Evolutionary conservation across 345 rosid genomes (phyloP).

Genomic region (Acer negundo): DNA sequence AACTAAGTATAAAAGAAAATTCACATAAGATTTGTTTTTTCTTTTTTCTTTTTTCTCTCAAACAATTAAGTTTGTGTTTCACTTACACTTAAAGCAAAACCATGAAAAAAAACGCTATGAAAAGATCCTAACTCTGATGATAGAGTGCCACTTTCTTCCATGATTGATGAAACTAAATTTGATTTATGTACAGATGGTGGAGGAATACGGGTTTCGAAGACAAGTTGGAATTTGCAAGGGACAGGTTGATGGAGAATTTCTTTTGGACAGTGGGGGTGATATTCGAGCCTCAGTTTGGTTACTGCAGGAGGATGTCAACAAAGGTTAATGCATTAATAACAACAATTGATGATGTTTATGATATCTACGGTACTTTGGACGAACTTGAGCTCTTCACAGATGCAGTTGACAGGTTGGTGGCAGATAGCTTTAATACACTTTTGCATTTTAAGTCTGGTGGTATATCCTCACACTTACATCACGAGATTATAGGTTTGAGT

Average conservation of each 20-base stretch:
- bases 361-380: background rate
- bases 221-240: slow-evolving; percentile 40
- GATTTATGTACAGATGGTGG: slow-evolving; percentile 42
- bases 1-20: no score
- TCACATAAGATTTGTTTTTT: no score
- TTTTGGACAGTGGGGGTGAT: slow-evolving; percentile 34
- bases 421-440: background rate
- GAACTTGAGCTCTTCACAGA: background rate
- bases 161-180: no score
- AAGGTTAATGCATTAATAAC: slow-evolving; percentile 27
- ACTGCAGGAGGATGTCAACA: slow-evolving; percentile 31
- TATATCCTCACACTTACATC: no score
- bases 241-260: slow-evolving; percentile 38
- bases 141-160: no score
- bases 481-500: no score
- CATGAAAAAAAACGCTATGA: no score
- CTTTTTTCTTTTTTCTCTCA: no score
- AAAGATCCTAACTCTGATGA: no score
- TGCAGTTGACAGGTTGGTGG: slow-evolving; percentile 4
- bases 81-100: no score
- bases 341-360: slow-evolving; percentile 18
- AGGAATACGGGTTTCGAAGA: slow-evolving; percentile 26
- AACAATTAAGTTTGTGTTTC: no score
- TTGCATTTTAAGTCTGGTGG: no score
- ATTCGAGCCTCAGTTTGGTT: slow-evolving; percentile 29